Evolutionary conservation across 257 asterid species (phyloP).

Genomic region (Thymus quinquecostatus): DNA sequence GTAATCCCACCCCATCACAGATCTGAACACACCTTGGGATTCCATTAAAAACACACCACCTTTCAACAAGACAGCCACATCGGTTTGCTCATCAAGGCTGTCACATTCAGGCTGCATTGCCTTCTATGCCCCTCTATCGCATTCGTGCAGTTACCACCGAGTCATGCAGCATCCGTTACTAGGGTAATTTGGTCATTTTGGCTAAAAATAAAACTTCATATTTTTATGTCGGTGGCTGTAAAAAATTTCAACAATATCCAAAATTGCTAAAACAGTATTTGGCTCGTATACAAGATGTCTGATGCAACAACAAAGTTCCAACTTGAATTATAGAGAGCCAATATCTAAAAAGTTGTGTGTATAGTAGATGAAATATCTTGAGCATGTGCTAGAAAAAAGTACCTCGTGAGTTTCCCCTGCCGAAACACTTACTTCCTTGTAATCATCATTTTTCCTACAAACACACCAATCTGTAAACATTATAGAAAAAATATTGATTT

Average conservation of each 20-base stretch:
- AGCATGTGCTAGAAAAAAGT: slow-evolving; percentile 26
- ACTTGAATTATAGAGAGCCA: slow-evolving; percentile 16
- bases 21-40: background rate
- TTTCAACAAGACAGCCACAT: background rate
- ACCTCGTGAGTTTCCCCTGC: slow-evolving; percentile 93
- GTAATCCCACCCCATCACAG: background rate
- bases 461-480: slow-evolving; percentile 10
- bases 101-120: background rate
- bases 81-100: background rate
- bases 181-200: background rate
- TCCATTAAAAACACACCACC: background rate
- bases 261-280: background rate
- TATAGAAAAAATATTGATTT: background rate
- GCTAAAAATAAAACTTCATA: background rate
- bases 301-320: slow-evolving; percentile 6
- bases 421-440: slow-evolving; percentile 74
- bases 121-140: background rate
- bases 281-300: background rate
- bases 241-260: background rate
- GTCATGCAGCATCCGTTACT: background rate
- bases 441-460: slow-evolving; percentile 72
- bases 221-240: background rate
- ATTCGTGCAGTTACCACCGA: background rate
- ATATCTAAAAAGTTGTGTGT: background rate
- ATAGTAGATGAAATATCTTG: slow-evolving; percentile 14